These are phyloP conservation scores for Lyophyllum semitale DNA, from an alignment of 768 basidiomycete species.

Conservation along the genomic window DNA sequence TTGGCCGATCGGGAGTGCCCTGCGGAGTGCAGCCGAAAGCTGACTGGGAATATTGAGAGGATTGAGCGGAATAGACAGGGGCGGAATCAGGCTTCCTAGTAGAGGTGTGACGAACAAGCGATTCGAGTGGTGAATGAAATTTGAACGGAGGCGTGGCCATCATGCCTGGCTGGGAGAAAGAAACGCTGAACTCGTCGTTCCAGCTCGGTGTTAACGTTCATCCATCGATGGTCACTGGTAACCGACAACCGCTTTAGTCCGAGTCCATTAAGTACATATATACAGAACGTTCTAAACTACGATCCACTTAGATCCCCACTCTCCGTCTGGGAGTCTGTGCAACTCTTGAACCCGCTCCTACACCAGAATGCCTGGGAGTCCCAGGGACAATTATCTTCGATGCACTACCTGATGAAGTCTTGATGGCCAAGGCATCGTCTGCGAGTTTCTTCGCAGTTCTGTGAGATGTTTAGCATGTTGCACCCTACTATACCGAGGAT, in stretches of 20 bases:
- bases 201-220: constrained; percentile 5
- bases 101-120: constrained; percentile 57
- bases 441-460: constrained; percentile 66
- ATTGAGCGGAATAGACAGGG: constrained; percentile 6
- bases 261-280: background rate
- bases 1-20: constrained; percentile 6
- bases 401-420: constrained; percentile 51
- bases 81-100: constrained; percentile 34
- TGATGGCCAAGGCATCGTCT: constrained; percentile 59
- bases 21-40: background rate
- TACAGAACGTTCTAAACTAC: background rate
- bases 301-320: constrained; percentile 59
- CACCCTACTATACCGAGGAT: constrained; percentile 9
- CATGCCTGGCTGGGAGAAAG: background rate
- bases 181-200: background rate
- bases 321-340: constrained; percentile 76
- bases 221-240: background rate
- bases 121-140: constrained; percentile 55
- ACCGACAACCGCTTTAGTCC: background rate
- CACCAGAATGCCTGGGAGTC: constrained; percentile 73
- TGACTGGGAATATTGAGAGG: background rate
- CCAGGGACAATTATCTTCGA: constrained; percentile 78
- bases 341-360: constrained; percentile 63
- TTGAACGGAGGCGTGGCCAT: constrained; percentile 22
- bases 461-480: constrained; percentile 3